Base-by-base conservation (phyloP, 169 alveolate species). In the Nephromyces sp. region DNA sequence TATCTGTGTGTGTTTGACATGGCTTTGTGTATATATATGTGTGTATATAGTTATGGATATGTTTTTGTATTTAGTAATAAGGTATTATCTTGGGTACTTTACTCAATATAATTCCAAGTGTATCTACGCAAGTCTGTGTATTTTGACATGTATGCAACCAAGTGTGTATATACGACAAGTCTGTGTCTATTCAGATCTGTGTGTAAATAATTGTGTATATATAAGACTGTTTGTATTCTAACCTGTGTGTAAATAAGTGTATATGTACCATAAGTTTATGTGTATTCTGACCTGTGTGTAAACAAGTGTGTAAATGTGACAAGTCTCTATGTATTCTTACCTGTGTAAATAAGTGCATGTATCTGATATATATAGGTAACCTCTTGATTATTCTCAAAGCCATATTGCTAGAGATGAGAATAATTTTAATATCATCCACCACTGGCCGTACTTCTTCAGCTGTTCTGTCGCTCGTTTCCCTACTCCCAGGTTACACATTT, bases 381-480 rank as follows among this genome's bases (percentile, higher is more conserved):
- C 70, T 75, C 22, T 68, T 75, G 32, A 28, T 35, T 51, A 65
- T 75, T 33, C 70, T 51, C 32, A 75, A 75, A 68, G 81, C 76
- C 22, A 33, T 75, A 43, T 68, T 75, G 81, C 70, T 75, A 33
- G 81, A 75, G 70, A 67, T n/a, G 24, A 75, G 68, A 5, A 52
- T 75, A 30, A 66, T 75, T 5, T 66, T 75, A 52, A 43, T 33
- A 29, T 75, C 81, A 21, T 6, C 61, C 24, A 70, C 51, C 30
- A 66, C 75, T 25, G 31, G 76, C 31, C 25, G 75, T 29, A 75
- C 75, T 25, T 75, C 81, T 33, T 65, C 81, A 5, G 75, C 81
- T 1, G 81, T 75, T 31, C 69, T 75, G 34, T 51, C 77, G 8
- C 52, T 76, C 8, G 43, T 76, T 33, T 76, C 82, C 8, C 77